Conservation (phyloP, 1,139 yeast genomes). For the Yamadazyma oceani region DNA sequence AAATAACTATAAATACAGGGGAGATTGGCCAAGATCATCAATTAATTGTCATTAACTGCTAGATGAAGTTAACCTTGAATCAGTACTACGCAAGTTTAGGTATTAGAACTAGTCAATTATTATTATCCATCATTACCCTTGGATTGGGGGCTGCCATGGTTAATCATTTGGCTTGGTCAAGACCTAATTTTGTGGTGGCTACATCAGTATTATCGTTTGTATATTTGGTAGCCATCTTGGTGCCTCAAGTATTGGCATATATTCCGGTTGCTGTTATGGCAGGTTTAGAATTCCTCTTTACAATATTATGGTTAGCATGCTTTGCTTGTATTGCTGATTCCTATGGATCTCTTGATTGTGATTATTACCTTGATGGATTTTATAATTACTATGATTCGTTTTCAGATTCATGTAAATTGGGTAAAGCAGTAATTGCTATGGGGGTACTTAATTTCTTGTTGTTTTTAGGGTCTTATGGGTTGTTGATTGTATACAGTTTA, state of each 20-base stretch:
- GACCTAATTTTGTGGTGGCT: conserved; percentile 23
- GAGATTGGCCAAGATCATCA: not conserved
- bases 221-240: conserved; percentile 18
- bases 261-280: conserved; percentile 19
- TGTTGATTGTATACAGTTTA: conserved; percentile 22
- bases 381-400: conserved; percentile 3
- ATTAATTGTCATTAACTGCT: too few relatives aligned
- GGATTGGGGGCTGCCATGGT: conserved; percentile 29
- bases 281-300: conserved; percentile 24
- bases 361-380: not conserved
- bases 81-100: conserved; percentile 7
- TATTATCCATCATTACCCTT: conserved; percentile 24
- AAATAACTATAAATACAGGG: not conserved
- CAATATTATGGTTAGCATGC: conserved; percentile 25
- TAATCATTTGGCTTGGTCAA: conserved; percentile 4
- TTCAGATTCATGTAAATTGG: conserved; percentile 20
- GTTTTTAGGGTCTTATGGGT: conserved; percentile 22
- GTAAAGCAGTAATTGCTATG: conserved; percentile 32
- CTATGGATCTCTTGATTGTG: conserved; percentile 24
- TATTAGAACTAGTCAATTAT: conserved; percentile 20
- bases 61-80: conserved; percentile 3
- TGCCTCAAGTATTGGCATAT: conserved; percentile 10
- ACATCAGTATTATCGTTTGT: conserved; percentile 23
- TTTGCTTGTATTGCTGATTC: conserved; percentile 27
- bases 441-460: conserved; percentile 30